phyloP scores from a whole-genome alignment of 495 filamentous ascomycete genomes.

The Penicillium parvum region DNA sequence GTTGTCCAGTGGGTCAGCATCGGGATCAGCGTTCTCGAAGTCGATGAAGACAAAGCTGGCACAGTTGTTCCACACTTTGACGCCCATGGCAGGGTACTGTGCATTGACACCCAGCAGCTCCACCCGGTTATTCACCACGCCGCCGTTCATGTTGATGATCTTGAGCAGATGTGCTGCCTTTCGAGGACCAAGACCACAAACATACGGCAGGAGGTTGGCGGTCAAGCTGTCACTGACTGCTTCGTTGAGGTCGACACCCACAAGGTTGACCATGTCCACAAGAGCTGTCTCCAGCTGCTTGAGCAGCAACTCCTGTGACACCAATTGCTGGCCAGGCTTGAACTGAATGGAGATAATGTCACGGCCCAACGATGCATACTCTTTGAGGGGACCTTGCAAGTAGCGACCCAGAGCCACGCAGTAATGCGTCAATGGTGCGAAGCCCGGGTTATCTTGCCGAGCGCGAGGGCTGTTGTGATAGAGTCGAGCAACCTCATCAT shows the following conservation, averaged over 20 bases:
- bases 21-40: conserved; percentile 70
- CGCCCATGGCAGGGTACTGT: conserved; percentile 76
- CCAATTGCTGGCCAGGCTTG: conserved; percentile 81
- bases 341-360: conserved; percentile 84
- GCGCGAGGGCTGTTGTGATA: conserved; percentile 88
- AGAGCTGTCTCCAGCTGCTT: conserved; percentile 87
- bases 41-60: conserved; percentile 91
- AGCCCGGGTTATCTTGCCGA: conserved; percentile 71
- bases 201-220: conserved; percentile 83
- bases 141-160: conserved; percentile 83
- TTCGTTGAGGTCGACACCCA: conserved; percentile 91
- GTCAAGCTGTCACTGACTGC: conserved; percentile 73
- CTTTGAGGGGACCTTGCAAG: conserved; percentile 88
- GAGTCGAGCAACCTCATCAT: conserved; percentile 90
- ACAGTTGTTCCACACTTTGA: conserved; percentile 91
- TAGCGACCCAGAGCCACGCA: conserved; percentile 86
- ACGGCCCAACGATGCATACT: conserved; percentile 87
- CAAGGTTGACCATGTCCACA: conserved; percentile 97
- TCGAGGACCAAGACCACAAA: conserved; percentile 88
- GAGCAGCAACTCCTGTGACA: conserved; percentile 78
- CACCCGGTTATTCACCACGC: conserved; percentile 71
- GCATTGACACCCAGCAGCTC: conserved; percentile 85
- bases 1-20: conserved; percentile 88
- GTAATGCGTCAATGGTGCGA: conserved; percentile 74
- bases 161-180: conserved; percentile 87